These are phyloP conservation scores for Neurospora sp. DNA, from an alignment of 2,329 filamentous ascomycete genomes.

Conservation along the genomic window DNA sequence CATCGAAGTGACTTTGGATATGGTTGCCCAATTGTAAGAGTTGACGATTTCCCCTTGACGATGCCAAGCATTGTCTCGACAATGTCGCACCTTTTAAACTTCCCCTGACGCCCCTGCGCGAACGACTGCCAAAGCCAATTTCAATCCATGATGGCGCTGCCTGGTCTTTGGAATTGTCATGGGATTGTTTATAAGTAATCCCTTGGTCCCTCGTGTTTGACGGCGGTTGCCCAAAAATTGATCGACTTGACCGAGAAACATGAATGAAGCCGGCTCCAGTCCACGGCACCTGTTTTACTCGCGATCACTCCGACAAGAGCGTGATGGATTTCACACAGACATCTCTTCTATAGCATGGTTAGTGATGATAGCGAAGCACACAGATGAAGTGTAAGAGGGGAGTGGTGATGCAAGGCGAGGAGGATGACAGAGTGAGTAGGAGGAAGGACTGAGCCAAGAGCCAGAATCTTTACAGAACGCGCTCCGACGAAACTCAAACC, in stretches of 20 bases:
- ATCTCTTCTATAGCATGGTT: not conserved
- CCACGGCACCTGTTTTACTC: not conserved
- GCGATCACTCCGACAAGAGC: not conserved
- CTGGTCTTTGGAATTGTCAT: not conserved
- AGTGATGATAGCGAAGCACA: not conserved
- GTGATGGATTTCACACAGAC: not conserved
- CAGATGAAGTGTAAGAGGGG: not conserved
- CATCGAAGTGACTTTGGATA: not conserved
- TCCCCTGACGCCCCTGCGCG: too few relatives aligned
- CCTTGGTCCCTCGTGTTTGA: not conserved
- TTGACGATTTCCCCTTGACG: not conserved
- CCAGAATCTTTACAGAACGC: not conserved
- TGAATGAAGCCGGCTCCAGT: not conserved
- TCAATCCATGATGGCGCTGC: not conserved
- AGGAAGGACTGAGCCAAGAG: not conserved
- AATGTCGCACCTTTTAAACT: slow-evolving; percentile 10
- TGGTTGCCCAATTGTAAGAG: not conserved
- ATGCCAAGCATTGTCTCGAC: slow-evolving; percentile 9
- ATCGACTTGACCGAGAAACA: not conserved
- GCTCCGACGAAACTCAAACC: not conserved
- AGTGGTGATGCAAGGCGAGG: not conserved
- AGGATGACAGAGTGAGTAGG: not conserved
- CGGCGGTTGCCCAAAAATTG: not conserved
- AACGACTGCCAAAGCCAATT: not conserved
- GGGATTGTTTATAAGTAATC: not conserved